Conservation (phyloP, 2,329 filamentous ascomycete species). For the Scedosporium dehoogii region DNA sequence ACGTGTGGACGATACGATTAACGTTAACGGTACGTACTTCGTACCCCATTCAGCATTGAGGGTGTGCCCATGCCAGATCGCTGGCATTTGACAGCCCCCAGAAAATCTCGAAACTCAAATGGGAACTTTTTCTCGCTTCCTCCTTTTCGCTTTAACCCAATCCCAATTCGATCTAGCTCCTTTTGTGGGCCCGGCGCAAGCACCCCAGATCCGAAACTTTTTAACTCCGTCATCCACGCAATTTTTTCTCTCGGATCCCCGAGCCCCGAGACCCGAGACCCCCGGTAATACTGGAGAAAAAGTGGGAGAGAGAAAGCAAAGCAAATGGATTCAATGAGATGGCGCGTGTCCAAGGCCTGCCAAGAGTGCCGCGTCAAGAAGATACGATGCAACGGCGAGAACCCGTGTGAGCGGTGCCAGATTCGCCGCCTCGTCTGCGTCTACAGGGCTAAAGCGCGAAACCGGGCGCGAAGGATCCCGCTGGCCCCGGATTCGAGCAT, state of each 20-base stretch:
- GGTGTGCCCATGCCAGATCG: no score
- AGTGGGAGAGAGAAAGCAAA: neutral
- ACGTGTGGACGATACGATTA: no score
- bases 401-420: slow-evolving; percentile 19
- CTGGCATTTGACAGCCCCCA: neutral
- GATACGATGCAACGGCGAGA: slow-evolving; percentile 21
- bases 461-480: slow-evolving; percentile 17
- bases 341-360: slow-evolving; percentile 21
- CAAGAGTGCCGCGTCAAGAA: slow-evolving; percentile 22
- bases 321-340: slow-evolving; percentile 5
- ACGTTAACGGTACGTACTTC: no score
- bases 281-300: no score
- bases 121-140: neutral
- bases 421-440: slow-evolving; percentile 17
- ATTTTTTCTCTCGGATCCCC: neutral
- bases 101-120: neutral
- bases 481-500: slow-evolving; percentile 3
- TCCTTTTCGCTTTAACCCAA: neutral
- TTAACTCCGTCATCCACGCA: no score
- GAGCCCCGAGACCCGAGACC: neutral
- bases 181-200: neutral
- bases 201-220: neutral
- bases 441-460: slow-evolving; percentile 22
- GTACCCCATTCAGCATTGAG: no score
- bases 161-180: neutral